Base-by-base conservation (phyloP, 352 stramenopile genomes). In the Albugo laibachii region DNA sequence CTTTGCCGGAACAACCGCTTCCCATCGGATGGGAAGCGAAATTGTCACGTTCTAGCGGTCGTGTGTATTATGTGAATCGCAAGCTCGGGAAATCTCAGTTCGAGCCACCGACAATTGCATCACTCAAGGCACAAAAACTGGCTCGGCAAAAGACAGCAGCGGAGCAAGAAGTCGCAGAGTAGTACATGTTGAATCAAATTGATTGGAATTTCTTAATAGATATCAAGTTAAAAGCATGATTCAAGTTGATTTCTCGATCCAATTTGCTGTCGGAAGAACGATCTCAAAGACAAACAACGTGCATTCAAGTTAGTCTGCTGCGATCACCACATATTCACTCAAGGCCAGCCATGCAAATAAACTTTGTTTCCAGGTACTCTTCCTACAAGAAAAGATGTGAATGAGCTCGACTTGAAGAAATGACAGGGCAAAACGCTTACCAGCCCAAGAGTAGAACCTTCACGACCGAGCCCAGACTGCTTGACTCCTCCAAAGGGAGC, bases 291-390 rank as follows among this genome's bases (percentile, higher is more conserved):
- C n/a, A n/a, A n/a, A n/a, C n/a, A n/a, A n/a, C n/a, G n/a, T n/a
- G n/a, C n/a, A n/a, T n/a, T 31, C 24, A 3, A 31, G 3, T 31
- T 8, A 8, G 8, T 31, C 8, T 31, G 24, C 24, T 31, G 3
- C 24, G 8, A 31, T 31, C 24, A 10, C 24, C 24, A 31, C 24
- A 8, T 31, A 31, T 31, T 31, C 24, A 31, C 8, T 31, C 24
- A 31, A 31, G 24, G 8, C 76, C 74, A 21, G 76, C 76, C 48
- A 95, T 63, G 54, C 59, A 73, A 36, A 98, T 69, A 63, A 97
- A 96, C 63, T 98, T 99, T 16, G 84, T 96, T 62, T 99, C 92
- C 37, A 95, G 59, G 64, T 98, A 99, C 64, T 98, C 93, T 19
- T 93, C 80, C 24, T 31, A 31, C 24, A 14, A 87, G 46, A 14